Base-by-base conservation (phyloP, 345 rosid genomes). In the Boechera divaricarpa region DNA sequence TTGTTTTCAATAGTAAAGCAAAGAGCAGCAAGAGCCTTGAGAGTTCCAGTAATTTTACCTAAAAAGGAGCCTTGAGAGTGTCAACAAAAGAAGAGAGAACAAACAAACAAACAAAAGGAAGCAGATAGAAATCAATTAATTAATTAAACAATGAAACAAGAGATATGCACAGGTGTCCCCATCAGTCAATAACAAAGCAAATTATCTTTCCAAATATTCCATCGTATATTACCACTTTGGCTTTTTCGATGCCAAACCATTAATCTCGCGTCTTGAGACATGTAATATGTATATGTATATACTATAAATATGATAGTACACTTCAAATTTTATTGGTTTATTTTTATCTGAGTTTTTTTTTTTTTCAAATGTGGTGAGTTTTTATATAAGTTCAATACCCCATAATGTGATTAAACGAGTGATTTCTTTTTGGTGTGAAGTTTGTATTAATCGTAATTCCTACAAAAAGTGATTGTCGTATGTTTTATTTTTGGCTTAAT, bases 181-280 rank as follows among this genome's bases (percentile, higher is more conserved):
- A 68, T 86, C 92, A 76, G 72, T 83, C 79, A 73, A 63, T 64
- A 48, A 81, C 82, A 70, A 60, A 70, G 57, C 12, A 44, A 67
- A 78, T 70, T 86, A 79, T 79, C 81, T 65, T 80, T 79, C 84
- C 81, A 79, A 72, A 82, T 85, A 83, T 82, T 87, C 85, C 85
- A 77, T 73, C 76, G 83, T 82, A 78, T 75, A 77, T 79, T 79
- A 53, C 83, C 56, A 60, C 38, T 78, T 69, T 51, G 82, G 84
- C 63, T 39, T 81, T 82, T 82, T 72, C 87, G 70, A 83, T 59
- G 83, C 72, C 82, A 78, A 83, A 70, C 87, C 80, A 84, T 80
- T 82, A 83, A 82, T 83, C 80, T 79, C 74, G 77, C 54, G 47
- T 56, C 72, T 71, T 65, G 81, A 57, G 73, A 71, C 67, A 53